Percentiles rank a stretch among this genome's conserved stretches.
These are phyloP conservation scores for Diversispora eburnea DNA, from an alignment of 192 early-diverging fungal genomes.

Conservation along the genomic window DNA sequence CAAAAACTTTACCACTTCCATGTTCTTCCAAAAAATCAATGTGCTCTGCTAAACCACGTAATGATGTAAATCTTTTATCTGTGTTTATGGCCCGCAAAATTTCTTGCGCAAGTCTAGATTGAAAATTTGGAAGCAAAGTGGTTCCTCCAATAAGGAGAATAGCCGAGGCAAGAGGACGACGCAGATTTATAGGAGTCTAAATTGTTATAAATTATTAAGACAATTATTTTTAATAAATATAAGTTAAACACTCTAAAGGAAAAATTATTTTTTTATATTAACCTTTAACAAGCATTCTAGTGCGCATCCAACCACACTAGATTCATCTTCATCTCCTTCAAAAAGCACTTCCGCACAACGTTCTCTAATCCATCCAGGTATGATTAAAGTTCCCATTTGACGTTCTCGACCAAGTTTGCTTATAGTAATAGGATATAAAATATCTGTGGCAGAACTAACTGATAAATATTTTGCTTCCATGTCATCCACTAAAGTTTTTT, in stretches of 20 bases:
- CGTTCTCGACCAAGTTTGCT: conserved; percentile 35
- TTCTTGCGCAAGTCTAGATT: conserved; percentile 57
- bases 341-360: conserved; percentile 76
- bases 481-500: conserved; percentile 40
- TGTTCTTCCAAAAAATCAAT: conserved; percentile 56
- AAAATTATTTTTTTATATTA: not conserved
- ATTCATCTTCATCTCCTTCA: conserved; percentile 68
- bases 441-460: conserved; percentile 45
- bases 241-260: not conserved
- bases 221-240: not conserved
- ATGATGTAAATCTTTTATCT: conserved; percentile 44
- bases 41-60: conserved; percentile 46
- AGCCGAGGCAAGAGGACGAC: conserved; percentile 58
- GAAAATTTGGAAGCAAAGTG: conserved; percentile 69
- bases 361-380: conserved; percentile 87
- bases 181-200: conserved; percentile 66
- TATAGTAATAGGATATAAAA: conserved; percentile 44
- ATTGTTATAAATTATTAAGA: conserved; percentile 25
- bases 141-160: conserved; percentile 79
- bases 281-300: conserved; percentile 55
- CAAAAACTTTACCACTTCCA: conserved; percentile 60
- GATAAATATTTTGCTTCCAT: conserved; percentile 43
- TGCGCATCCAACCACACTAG: conserved; percentile 53
- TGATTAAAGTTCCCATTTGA: conserved; percentile 44
- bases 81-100: conserved; percentile 50